These are phyloP conservation scores for Alternaria angustiovoidea DNA, from an alignment of 2,329 filamentous ascomycete genomes.

Conservation along the genomic window DNA sequence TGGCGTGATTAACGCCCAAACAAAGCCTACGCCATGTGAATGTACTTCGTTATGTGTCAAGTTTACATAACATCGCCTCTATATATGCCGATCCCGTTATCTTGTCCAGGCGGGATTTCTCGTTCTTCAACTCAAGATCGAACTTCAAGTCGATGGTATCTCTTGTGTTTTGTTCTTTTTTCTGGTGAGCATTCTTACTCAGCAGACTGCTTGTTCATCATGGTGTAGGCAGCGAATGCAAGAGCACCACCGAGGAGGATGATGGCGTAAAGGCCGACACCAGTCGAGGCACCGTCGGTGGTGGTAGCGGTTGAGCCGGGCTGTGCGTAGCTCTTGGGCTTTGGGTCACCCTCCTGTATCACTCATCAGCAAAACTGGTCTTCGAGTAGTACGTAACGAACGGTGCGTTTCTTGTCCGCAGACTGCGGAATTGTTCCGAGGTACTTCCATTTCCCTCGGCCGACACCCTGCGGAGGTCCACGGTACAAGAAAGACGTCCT, in stretches of 20 bases:
- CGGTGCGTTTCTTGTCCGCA: neutral
- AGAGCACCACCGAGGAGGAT: slow-evolving; percentile 78
- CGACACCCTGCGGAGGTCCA: neutral
- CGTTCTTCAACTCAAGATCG: neutral
- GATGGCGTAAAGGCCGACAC: slow-evolving; percentile 82
- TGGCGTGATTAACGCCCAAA: neutral
- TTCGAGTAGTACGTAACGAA: neutral
- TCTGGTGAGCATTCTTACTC: slow-evolving; percentile 11
- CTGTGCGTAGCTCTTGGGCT: slow-evolving; percentile 67
- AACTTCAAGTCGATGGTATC: neutral
- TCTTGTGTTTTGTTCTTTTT: neutral
- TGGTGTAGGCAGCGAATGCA: slow-evolving; percentile 86
- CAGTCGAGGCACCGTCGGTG: slow-evolving; percentile 64
- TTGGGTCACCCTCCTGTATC: slow-evolving; percentile 74
- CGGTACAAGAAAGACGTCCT: too few relatives aligned
- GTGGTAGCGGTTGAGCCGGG: slow-evolving; percentile 59
- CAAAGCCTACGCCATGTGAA: neutral
- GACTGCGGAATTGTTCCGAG: slow-evolving; percentile 33
- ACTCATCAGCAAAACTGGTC: slow-evolving; percentile 8
- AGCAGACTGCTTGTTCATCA: slow-evolving; percentile 68
- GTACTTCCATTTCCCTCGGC: slow-evolving; percentile 9
- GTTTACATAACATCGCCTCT: neutral
- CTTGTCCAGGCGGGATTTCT: neutral
- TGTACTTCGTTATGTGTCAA: neutral
- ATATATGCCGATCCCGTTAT: slow-evolving; percentile 1